Percentiles rank a stretch among this genome's conserved stretches.
phyloP scores from a whole-genome alignment of 768 basidiomycete genomes.

The Leucocoprinus birnbaumii region DNA sequence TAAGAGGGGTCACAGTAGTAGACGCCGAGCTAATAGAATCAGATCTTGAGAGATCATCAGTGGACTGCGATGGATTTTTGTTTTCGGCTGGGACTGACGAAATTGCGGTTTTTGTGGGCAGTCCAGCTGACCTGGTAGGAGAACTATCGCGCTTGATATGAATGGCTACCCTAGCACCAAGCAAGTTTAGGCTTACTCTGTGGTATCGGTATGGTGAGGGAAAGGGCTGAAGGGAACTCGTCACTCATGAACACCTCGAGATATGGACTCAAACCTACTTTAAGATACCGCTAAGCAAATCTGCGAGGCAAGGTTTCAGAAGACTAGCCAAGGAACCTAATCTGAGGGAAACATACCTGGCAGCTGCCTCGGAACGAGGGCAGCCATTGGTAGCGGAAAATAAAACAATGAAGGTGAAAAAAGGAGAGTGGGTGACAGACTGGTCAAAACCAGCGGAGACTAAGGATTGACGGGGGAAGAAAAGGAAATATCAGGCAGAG shows the following conservation, averaged over 20 bases:
- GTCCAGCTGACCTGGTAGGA: constrained; percentile 9
- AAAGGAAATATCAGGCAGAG: no score
- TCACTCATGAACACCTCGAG: no score
- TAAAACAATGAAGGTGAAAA: constrained; percentile 11
- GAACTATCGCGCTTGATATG: background rate
- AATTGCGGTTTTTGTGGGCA: constrained; percentile 1
- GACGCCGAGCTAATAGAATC: background rate
- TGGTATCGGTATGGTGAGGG: background rate
- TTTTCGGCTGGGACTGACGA: constrained; percentile 1
- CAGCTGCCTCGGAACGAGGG: constrained; percentile 17
- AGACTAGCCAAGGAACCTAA: background rate
- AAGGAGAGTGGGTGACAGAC: no score
- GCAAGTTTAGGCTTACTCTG: background rate
- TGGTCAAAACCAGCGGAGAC: no score
- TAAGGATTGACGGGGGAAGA: no score
- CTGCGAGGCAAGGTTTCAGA: background rate
- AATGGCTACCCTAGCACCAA: background rate
- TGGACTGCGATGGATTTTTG: background rate
- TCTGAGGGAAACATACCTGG: constrained; percentile 8
- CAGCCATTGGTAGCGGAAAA: constrained; percentile 5
- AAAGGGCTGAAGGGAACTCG: background rate
- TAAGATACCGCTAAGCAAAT: background rate
- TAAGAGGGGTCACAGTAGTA: background rate
- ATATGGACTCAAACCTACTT: background rate
- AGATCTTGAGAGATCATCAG: constrained; percentile 1